phyloP scores from a whole-genome alignment of 108 stramenopile genomes.

The Stephanodiscus minutulus region DNA sequence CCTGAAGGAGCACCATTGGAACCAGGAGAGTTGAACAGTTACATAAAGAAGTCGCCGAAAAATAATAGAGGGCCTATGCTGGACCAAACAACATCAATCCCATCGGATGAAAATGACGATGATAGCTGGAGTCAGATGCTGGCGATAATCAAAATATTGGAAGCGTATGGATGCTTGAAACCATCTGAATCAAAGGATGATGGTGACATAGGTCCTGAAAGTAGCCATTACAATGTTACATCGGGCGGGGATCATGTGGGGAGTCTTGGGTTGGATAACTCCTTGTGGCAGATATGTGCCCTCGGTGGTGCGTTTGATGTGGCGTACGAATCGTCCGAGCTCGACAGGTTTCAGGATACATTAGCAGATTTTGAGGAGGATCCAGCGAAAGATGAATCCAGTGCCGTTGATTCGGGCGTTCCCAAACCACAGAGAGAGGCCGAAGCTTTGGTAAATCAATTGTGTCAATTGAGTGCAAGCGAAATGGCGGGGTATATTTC shows the following conservation, averaged over 20 bases:
- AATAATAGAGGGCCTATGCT: constrained; percentile 27
- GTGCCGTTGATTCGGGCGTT: no score
- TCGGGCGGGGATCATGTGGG: constrained; percentile 75
- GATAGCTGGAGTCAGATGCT: constrained; percentile 77
- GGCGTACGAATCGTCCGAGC: constrained; percentile 55
- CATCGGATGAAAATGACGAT: constrained; percentile 51
- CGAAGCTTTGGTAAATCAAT: constrained; percentile 40
- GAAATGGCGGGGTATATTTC: constrained; percentile 84
- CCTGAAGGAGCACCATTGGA: constrained; percentile 29
- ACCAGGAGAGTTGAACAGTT: constrained; percentile 43
- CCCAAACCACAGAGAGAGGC: constrained; percentile 66
- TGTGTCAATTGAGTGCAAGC: constrained; percentile 50
- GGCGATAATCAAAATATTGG: constrained; percentile 64
- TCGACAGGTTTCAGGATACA: constrained; percentile 57
- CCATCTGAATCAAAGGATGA: constrained; percentile 15
- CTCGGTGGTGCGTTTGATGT: constrained; percentile 83
- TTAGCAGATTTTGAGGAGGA: constrained; percentile 21
- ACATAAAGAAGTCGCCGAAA: constrained; percentile 28
- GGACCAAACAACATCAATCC: constrained; percentile 27
- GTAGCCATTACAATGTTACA: constrained; percentile 45
- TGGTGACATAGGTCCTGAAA: constrained; percentile 30
- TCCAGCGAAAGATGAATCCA: constrained; percentile 6
- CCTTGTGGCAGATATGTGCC: constrained; percentile 70
- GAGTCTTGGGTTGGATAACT: constrained; percentile 81
- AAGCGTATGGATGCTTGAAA: constrained; percentile 70